Evolutionary conservation across 2,329 filamentous ascomycete genomes (phyloP).

Genomic region (Parafenestella ontariensis): DNA sequence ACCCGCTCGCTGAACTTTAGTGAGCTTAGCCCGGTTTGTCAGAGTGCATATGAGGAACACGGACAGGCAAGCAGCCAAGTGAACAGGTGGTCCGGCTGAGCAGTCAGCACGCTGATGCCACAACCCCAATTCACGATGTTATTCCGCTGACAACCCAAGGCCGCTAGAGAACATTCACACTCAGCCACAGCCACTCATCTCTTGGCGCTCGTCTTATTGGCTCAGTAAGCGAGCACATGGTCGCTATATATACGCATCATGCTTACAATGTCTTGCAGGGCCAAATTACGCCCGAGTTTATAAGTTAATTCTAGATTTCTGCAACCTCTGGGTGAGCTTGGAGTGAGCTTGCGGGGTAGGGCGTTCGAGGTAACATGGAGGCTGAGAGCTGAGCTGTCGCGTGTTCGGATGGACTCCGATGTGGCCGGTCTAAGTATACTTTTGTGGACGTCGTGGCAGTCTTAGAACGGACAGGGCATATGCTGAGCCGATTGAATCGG

Average conservation of each 20-base stretch:
- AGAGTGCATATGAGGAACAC: background rate
- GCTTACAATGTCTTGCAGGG: background rate
- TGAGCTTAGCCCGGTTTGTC: background rate
- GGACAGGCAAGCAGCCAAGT: background rate
- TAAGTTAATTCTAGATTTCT: background rate
- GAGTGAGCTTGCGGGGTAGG: constrained; percentile 1
- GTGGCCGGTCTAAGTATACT: background rate
- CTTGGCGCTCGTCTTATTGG: background rate
- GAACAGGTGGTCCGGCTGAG: background rate
- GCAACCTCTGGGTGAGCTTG: background rate
- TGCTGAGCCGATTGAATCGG: background rate
- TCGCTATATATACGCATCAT: background rate
- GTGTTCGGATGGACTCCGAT: background rate
- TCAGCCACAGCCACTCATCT: background rate
- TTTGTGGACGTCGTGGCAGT: background rate
- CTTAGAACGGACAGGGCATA: background rate
- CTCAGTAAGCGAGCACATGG: background rate
- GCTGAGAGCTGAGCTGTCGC: background rate
- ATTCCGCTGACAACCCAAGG: background rate
- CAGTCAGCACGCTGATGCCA: background rate
- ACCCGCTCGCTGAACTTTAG: background rate
- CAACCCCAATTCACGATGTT: background rate
- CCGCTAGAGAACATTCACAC: background rate
- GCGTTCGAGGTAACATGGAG: background rate
- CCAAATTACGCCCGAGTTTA: background rate